Percentiles rank a stretch among this genome's conserved stretches.
phyloP scores from a whole-genome alignment of 106 monocot species.

The Platanthera zijinensis region DNA sequence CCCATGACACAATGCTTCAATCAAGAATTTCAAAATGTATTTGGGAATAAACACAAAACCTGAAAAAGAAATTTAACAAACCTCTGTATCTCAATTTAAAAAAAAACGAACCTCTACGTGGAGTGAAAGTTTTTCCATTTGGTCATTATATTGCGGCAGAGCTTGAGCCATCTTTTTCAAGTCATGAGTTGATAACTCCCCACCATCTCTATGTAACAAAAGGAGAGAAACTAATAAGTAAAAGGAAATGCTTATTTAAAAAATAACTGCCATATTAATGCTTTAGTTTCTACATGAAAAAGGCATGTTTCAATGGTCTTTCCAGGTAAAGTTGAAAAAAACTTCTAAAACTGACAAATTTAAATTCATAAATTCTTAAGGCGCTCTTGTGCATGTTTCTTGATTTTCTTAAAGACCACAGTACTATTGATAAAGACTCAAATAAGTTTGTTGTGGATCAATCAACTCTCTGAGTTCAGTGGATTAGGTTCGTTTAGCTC shows the following conservation, averaged over 20 bases:
- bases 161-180: constrained; percentile 54
- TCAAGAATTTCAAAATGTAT: not conserved
- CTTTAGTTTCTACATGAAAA: not conserved
- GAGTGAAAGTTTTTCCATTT: constrained; percentile 46
- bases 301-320: not conserved
- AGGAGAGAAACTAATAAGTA: not conserved
- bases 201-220: constrained; percentile 28
- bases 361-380: not conserved
- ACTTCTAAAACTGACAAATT: not conserved
- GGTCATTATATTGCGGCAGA: constrained; percentile 51
- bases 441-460: no score
- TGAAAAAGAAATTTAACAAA: constrained; percentile 7
- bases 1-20: not conserved
- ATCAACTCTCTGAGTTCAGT: no score
- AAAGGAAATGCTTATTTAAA: not conserved
- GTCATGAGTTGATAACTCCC: constrained; percentile 43
- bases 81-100: constrained; percentile 1
- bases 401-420: not conserved
- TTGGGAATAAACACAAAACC: not conserved
- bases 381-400: not conserved
- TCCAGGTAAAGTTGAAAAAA: not conserved
- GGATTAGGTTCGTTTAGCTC: no score
- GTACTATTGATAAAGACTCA: not conserved
- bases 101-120: constrained; percentile 47
- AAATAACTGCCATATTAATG: not conserved